Percentiles rank a stretch among this genome's conserved stretches.
These are phyloP conservation scores for Suhomyces tanzawaensis DNA, from an alignment of 805 yeast genomes.

Conservation along the genomic window DNA sequence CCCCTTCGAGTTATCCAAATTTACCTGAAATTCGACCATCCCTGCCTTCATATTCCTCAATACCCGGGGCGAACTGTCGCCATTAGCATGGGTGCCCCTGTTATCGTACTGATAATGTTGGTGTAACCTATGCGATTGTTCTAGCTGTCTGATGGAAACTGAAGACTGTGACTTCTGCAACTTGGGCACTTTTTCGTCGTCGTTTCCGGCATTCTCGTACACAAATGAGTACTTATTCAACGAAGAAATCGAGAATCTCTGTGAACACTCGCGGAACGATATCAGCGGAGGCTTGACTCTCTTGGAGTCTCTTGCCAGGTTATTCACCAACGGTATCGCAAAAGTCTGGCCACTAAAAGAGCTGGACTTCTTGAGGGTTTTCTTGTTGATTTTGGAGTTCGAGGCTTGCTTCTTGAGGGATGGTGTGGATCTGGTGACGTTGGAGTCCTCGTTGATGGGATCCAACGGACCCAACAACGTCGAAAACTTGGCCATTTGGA, in stretches of 20 bases:
- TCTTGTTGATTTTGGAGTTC: conserved; percentile 11
- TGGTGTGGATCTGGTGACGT: not conserved
- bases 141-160: conserved; percentile 1
- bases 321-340: not conserved
- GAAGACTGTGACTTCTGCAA: conserved; percentile 3
- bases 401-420: conserved; percentile 8
- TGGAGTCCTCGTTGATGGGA: conserved; percentile 1
- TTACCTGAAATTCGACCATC: conserved; percentile 15
- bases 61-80: conserved; percentile 5
- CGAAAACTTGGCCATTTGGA: not conserved
- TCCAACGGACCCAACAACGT: not conserved
- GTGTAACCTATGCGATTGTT: not conserved
- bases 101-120: conserved; percentile 6
- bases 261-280: conserved; percentile 12
- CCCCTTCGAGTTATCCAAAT: conserved; percentile 7
- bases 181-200: conserved; percentile 6
- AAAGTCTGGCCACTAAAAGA: conserved; percentile 9
- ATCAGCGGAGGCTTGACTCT: conserved; percentile 7
- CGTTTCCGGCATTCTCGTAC: conserved; percentile 10
- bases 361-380: conserved; percentile 11
- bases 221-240: conserved; percentile 12
- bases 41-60: conserved; percentile 15
- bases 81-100: not conserved
- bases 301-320: not conserved
- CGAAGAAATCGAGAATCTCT: conserved; percentile 8